These are phyloP conservation scores for Fusarium sp. DNA, from an alignment of 2,329 filamentous ascomycete species.

Conservation along the genomic window DNA sequence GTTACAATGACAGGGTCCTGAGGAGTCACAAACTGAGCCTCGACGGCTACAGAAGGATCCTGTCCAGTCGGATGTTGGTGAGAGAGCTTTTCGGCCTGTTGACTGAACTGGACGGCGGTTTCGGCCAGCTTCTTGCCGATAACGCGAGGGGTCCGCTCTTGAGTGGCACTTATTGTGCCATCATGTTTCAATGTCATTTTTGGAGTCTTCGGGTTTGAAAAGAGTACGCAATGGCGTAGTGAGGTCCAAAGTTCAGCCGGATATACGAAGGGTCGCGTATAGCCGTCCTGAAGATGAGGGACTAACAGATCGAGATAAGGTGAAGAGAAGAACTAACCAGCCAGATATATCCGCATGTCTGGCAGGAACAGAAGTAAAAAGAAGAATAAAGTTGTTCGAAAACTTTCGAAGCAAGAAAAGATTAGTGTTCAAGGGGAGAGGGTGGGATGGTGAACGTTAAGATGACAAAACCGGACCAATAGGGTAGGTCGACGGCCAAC, in stretches of 20 bases:
- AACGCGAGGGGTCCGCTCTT: conserved; percentile 18
- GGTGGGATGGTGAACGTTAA: conserved; percentile 22
- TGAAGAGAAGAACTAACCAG: conserved; percentile 10
- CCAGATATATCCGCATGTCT: conserved; percentile 23
- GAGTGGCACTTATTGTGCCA: conserved; percentile 15
- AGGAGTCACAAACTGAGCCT: conserved; percentile 75
- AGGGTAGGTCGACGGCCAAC: conserved; percentile 23
- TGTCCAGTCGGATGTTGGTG: conserved; percentile 49
- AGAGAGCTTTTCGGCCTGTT: conserved; percentile 71
- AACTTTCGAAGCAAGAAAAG: conserved; percentile 8
- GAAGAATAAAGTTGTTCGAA: background rate
- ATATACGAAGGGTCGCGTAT: background rate
- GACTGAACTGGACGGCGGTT: conserved; percentile 67
- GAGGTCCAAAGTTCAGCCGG: background rate
- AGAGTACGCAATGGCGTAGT: background rate
- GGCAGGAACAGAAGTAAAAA: background rate
- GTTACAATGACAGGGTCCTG: conserved; percentile 80
- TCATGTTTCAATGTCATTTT: conserved; percentile 31
- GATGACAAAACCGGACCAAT: conserved; percentile 27
- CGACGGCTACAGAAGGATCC: conserved; percentile 62
- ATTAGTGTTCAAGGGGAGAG: conserved; percentile 10
- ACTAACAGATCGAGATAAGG: background rate
- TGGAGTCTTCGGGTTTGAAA: background rate
- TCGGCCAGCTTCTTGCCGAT: conserved; percentile 48
- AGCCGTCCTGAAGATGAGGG: background rate